phyloP scores from a whole-genome alignment of 306 rosid genomes.

The Vigna unguiculata region DNA sequence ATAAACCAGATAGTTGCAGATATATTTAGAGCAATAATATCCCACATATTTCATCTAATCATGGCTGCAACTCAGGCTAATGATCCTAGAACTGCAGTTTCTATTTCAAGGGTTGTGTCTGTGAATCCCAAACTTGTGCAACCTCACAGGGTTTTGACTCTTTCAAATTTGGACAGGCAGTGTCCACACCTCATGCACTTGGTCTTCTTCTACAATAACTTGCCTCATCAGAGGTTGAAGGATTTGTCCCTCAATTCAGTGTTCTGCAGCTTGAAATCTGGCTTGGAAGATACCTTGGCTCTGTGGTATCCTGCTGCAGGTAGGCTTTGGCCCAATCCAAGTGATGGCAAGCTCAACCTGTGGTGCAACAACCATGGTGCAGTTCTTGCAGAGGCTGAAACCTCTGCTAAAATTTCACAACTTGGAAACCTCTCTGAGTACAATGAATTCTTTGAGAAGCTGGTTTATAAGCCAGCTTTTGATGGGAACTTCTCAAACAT shows the following conservation, averaged over 20 bases:
- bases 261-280: conserved; percentile 59
- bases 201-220: conserved; percentile 63
- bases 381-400: conserved; percentile 59
- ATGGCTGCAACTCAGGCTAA: conserved; percentile 53
- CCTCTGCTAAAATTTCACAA: conserved; percentile 52
- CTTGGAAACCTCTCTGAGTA: conserved; percentile 75
- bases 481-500: conserved; percentile 63
- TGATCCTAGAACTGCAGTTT: conserved; percentile 49
- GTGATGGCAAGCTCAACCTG: conserved; percentile 64
- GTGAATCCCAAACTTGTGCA: conserved; percentile 58
- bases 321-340: conserved; percentile 54
- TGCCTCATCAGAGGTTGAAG: background rate
- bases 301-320: conserved; percentile 78
- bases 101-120: conserved; percentile 51
- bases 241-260: conserved; percentile 54
- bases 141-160: conserved; percentile 55
- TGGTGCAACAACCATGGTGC: conserved; percentile 81
- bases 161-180: conserved; percentile 84
- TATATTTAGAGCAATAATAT: conserved; percentile 26
- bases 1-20: conserved; percentile 19
- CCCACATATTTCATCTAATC: conserved; percentile 14
- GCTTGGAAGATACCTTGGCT: conserved; percentile 69
- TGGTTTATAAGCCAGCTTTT: conserved; percentile 67
- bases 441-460: conserved; percentile 61
- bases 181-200: conserved; percentile 72